Evolutionary conservation across 495 filamentous ascomycete species (phyloP), one percentile per base, ranked within the genome.

Genomic region (Bombardia bombarda): DNA sequence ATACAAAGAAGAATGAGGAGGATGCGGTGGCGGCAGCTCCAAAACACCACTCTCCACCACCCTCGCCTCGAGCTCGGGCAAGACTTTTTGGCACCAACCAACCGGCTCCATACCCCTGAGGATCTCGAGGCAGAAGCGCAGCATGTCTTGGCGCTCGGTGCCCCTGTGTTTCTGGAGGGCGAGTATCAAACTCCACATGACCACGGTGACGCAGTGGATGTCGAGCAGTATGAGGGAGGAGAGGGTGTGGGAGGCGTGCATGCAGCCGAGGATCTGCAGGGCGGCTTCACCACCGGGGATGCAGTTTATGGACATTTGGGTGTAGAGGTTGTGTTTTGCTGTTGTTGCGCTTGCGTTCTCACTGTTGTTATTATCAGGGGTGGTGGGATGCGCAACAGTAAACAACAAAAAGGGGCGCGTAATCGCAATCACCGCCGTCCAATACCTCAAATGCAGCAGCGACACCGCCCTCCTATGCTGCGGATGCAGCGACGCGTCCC

Each of bases 11-110:
- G 21, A 12, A 25, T 28, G 31, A 40, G 35, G 18, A 4, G 21
- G 7, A 10, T 22, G 35, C 10, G 19, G 35, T 14, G 21, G n/a
- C n/a, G n/a, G n/a, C n/a, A n/a, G n/a, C n/a, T 31, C 24, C 23
- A 41, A 20, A 4, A 41, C 38, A n/a, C 38, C 38, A 20, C 38
- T 41, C 38, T 41, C 38, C 13, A 17, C 19, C 17, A 41, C 38
- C 17, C 38, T 24, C n/a, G 38, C 38, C 25, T 41, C 38, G 13
- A 41, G 32, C 38, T 41, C 38, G 4, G 38, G 38, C 26, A n/a
- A 13, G 1, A 41, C 38, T 18, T 41, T 41, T 13, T 30, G 24
- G 14, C 38, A 41, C 38, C 38, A 41, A 13, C 38, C 38, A 18
- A 41, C 18, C 14, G 13, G 16, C 38, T 41, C 38, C 38, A 41